A percentile compares a stretch with the other conserved stretches of the same genome.
These are phyloP conservation scores for Venturia nashicola DNA, from an alignment of 2,329 filamentous ascomycete genomes.

Conservation along the genomic window DNA sequence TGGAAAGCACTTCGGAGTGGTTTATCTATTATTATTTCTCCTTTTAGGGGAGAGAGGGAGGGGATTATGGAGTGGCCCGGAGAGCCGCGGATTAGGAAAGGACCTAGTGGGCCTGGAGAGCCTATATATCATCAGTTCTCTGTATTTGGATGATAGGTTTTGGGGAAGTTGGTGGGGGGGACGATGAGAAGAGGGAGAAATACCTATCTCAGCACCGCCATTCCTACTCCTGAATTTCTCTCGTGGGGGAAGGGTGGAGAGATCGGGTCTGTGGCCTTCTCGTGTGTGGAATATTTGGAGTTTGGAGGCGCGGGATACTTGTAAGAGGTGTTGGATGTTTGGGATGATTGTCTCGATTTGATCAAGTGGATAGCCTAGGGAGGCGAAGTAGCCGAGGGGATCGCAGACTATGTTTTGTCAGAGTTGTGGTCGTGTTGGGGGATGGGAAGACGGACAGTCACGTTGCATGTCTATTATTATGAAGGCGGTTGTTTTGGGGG, in stretches of 20 bases:
- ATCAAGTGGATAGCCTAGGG: constrained; percentile 33
- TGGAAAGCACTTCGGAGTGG: constrained; percentile 48
- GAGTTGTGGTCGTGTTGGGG: background rate
- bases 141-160: background rate
- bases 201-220: constrained; percentile 22
- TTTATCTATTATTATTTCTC: constrained; percentile 45
- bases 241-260: constrained; percentile 37
- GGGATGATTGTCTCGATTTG: constrained; percentile 33
- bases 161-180: background rate
- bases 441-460: constrained; percentile 31
- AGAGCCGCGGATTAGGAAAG: constrained; percentile 40
- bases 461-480: constrained; percentile 42
- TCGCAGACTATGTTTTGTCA: constrained; percentile 23
- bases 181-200: constrained; percentile 25
- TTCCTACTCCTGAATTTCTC: constrained; percentile 32
- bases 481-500: constrained; percentile 32
- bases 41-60: constrained; percentile 37
- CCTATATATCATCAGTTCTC: constrained; percentile 30
- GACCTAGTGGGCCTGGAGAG: constrained; percentile 39
- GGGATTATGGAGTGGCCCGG: constrained; percentile 44
- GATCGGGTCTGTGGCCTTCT: constrained; percentile 36
- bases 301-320: constrained; percentile 24
- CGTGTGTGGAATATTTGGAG: constrained; percentile 30
- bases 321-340: constrained; percentile 27
- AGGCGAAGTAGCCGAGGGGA: constrained; percentile 35